A percentile compares a stretch with the other conserved stretches of the same genome.
These are phyloP conservation scores for Arabidopsis arenosa DNA, from an alignment of 345 rosid genomes.

Conservation along the genomic window DNA sequence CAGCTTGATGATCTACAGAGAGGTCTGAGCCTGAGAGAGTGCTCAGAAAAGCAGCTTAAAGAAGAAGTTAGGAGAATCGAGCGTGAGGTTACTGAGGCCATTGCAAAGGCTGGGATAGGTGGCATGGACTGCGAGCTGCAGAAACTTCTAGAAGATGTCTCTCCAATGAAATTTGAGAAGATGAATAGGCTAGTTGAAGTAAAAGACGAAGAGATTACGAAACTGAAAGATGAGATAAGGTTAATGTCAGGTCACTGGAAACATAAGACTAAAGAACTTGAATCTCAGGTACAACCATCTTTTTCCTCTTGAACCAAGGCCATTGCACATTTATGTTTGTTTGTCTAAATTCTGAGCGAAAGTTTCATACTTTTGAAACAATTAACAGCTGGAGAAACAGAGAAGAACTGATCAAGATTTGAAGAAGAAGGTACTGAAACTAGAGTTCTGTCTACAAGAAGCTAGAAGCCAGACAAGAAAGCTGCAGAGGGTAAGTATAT, in stretches of 20 bases:
- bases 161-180: conserved; percentile 64
- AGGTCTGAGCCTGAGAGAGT: conserved; percentile 73
- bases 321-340: background rate
- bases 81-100: conserved; percentile 66
- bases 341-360: background rate
- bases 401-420: conserved; percentile 44
- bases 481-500: conserved; percentile 62
- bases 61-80: conserved; percentile 78
- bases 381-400: conserved; percentile 40
- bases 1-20: conserved; percentile 69
- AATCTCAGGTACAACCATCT: conserved; percentile 62
- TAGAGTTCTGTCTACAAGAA: conserved; percentile 49
- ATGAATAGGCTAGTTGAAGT: conserved; percentile 56
- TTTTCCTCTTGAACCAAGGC: background rate
- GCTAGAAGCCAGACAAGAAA: conserved; percentile 68
- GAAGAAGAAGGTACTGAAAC: conserved; percentile 44
- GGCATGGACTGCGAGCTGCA: conserved; percentile 55
- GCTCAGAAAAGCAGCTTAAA: conserved; percentile 71
- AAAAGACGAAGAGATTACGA: conserved; percentile 71
- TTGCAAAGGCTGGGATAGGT: conserved; percentile 58
- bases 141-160: conserved; percentile 59
- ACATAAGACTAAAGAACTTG: conserved; percentile 72
- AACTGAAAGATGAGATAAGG: conserved; percentile 72
- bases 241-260: conserved; percentile 86
- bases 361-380: background rate